Evolutionary conservation across 2,329 filamentous ascomycete genomes (phyloP), one percentile per base, ranked within the genome.

Genomic region (Pseudopyricularia javanii): DNA sequence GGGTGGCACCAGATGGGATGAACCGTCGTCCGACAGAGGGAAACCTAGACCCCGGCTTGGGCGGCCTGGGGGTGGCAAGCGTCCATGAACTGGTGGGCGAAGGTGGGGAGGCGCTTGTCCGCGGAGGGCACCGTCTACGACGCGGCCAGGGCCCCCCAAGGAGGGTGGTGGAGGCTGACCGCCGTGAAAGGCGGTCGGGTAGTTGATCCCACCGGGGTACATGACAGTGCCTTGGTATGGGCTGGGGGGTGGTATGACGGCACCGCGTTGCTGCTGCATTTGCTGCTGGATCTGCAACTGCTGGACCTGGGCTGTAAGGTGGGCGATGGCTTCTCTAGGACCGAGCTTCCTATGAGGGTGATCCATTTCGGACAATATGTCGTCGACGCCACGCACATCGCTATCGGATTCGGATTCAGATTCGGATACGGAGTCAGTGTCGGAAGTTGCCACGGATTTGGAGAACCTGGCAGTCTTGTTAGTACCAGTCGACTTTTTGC

Each of bases 361-460:
- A 14, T 56, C 55, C 20, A 54, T 52, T 5, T 62, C 61, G 3
- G 57, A 61, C 8, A 22, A 52, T 11, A 33, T 49, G 4, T 35
- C 47, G 4, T 55, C 55, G 20, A 15, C 20, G 15, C 54, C 53
- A 3, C 56, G 55, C 0, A 60, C 59, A 30, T 60, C 61, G 3
- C 60, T 59, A 11, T 59, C 60, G 0, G 61, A 60, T 48, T 63
- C 61, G 4, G 60, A 60, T 28, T 60, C 62, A 2, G 61, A 60
- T 11, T 59, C 60, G 0, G 61, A 60, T 48, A 63, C 61, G 4
- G 57, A 60, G 48, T 63, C 61, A 2, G 57, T 60, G 3, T 52
- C 56, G 9, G 61, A 59, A 1, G 56, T 35, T 7, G 49, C 53
- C 30, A 56, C 53, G 3, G 51, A 24, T 50, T 62, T 65, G 47